Percentiles rank a stretch among this genome's conserved stretches.
phyloP scores from a whole-genome alignment of 1,284 basidiomycete genomes.

The Porogramme epimiltina region DNA sequence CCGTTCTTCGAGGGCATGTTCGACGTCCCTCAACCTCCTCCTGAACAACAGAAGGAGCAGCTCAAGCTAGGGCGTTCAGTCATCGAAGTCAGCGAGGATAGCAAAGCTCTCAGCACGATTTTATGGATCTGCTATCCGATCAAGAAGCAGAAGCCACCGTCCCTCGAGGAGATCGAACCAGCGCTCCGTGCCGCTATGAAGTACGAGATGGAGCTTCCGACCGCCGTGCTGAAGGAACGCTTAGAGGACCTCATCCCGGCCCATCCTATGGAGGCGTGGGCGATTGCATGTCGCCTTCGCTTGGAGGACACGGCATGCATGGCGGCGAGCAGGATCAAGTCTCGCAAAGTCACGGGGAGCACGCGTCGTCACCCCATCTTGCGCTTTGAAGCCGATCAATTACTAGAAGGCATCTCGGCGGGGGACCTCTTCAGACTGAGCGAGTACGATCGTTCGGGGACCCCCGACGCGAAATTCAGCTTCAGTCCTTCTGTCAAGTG shows the following conservation, averaged over 20 bases:
- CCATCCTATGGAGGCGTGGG: conserved; percentile 13
- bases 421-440: conserved; percentile 15
- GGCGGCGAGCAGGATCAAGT: conserved; percentile 5
- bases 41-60: no score
- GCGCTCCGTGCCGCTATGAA: conserved; percentile 20
- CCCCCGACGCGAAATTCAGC: neutral
- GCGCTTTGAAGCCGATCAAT: neutral
- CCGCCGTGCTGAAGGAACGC: neutral
- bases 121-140: conserved; percentile 40
- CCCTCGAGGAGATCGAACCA: conserved; percentile 5
- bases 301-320: conserved; percentile 11
- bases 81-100: conserved; percentile 36
- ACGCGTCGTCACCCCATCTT: neutral
- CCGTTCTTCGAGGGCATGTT: conserved; percentile 27
- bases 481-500: neutral
- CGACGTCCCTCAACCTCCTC: conserved; percentile 12
- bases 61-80: conserved; percentile 4
- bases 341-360: neutral
- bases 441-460: neutral
- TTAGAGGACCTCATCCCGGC: neutral
- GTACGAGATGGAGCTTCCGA: conserved; percentile 22
- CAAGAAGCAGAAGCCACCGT: conserved; percentile 3
- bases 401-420: conserved; percentile 6
- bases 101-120: conserved; percentile 33
- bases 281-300: conserved; percentile 8